Conservation (phyloP, 2,329 filamentous ascomycete species). For the Rhynchosporium secalis region DNA sequence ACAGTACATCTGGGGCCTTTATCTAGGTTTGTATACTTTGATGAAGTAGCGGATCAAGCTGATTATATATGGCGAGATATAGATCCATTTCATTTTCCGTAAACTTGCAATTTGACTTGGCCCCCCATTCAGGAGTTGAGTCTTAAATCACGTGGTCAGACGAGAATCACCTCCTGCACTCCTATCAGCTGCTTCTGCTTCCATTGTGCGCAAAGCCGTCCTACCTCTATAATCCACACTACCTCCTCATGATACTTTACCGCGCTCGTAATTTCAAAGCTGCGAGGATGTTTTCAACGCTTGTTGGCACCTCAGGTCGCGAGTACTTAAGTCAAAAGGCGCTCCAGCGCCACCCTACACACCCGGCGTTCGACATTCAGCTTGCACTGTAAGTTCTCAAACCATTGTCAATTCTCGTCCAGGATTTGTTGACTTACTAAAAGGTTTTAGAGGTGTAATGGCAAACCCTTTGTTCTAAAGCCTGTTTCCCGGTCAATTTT, state of each 20-base stretch:
- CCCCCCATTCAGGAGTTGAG: too few relatives aligned
- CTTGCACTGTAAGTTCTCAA: conserved; percentile 7
- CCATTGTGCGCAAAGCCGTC: too few relatives aligned
- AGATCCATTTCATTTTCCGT: too few relatives aligned
- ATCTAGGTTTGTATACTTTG: too few relatives aligned
- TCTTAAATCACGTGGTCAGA: too few relatives aligned
- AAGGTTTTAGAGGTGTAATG: neutral
- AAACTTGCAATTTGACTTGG: too few relatives aligned
- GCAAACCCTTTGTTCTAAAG: conserved; percentile 4
- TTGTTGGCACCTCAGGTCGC: conserved; percentile 19
- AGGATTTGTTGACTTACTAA: neutral
- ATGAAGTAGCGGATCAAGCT: too few relatives aligned
- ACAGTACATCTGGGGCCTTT: too few relatives aligned
- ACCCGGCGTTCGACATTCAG: conserved; percentile 1
- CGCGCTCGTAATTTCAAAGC: conserved; percentile 16
- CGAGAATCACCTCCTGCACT: too few relatives aligned
- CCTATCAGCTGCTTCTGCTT: too few relatives aligned
- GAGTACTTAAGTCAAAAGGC: conserved; percentile 50
- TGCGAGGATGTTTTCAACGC: conserved; percentile 18
- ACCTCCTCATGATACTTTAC: conserved; percentile 20
- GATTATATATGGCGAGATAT: too few relatives aligned
- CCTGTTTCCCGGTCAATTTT: conserved; percentile 8
- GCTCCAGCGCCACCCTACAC: conserved; percentile 43
- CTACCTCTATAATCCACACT: too few relatives aligned
- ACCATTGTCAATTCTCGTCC: neutral